Conservation (phyloP, 345 rosid species). For the Bretschneidera sinensis region DNA sequence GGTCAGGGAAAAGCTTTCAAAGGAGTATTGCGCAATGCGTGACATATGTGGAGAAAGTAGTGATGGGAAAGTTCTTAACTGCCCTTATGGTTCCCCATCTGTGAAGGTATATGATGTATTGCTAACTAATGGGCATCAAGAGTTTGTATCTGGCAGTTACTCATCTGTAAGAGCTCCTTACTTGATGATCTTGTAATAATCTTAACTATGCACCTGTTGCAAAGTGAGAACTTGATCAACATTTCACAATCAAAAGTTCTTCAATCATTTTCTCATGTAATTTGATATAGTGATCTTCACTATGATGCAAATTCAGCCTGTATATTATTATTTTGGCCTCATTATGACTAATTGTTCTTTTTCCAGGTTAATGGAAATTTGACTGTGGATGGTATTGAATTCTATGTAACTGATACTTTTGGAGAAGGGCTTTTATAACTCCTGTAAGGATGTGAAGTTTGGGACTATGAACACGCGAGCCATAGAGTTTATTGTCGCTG, state of each 20-base stretch:
- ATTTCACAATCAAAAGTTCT: not conserved
- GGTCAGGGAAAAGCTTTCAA: constrained; percentile 55
- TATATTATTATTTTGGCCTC: not conserved
- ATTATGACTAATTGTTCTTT: not conserved
- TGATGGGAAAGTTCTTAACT: constrained; percentile 86
- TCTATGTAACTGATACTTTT: constrained; percentile 58
- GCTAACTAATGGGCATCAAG: not conserved
- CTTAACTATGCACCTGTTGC: not conserved
- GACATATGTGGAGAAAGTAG: constrained; percentile 83
- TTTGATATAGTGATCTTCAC: not conserved
- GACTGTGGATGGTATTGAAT: constrained; percentile 87
- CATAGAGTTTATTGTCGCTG: constrained; percentile 80
- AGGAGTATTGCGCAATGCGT: constrained; percentile 88
- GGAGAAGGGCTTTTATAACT: constrained; percentile 82
- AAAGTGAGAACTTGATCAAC: not conserved
- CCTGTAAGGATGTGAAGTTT: constrained; percentile 97
- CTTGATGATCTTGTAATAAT: not conserved
- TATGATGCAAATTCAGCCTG: not conserved
- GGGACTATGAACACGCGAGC: constrained; percentile 97
- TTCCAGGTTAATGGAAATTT: constrained; percentile 71
- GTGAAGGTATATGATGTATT: constrained; percentile 42
- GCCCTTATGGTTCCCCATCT: constrained; percentile 74
- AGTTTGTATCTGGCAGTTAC: no score
- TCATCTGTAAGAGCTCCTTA: no score
- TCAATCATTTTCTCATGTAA: no score